Conservation (phyloP, 306 rosid genomes). For the Rubus idaeus region DNA sequence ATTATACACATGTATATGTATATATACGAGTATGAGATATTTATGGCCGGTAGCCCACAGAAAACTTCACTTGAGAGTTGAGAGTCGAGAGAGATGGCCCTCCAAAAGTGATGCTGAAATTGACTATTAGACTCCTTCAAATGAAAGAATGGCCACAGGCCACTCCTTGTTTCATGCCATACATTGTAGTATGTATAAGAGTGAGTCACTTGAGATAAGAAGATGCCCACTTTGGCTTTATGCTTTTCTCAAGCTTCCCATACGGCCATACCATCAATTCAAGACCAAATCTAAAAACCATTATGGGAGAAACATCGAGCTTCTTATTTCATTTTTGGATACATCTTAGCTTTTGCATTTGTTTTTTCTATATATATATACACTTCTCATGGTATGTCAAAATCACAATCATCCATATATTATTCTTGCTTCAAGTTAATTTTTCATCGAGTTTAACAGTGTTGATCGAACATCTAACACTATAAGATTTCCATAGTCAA, state of each 20-base stretch:
- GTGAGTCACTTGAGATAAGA: conserved; percentile 32
- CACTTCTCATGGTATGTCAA: conserved; percentile 1
- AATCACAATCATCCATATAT: not conserved
- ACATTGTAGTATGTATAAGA: conserved; percentile 25
- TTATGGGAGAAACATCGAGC: conserved; percentile 26
- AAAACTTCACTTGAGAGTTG: conserved; percentile 60
- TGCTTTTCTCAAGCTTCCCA: conserved; percentile 31
- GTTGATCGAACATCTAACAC: not conserved
- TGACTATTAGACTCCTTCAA: conserved; percentile 37
- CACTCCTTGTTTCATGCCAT: conserved; percentile 37
- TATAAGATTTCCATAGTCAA: not conserved
- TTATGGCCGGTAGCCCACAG: conserved; percentile 17
- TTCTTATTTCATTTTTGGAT: conserved; percentile 12
- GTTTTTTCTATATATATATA: not conserved
- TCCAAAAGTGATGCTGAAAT: conserved; percentile 36
- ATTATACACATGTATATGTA: not conserved
- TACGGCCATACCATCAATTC: conserved; percentile 21
- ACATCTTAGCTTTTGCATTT: not conserved
- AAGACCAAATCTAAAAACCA: conserved; percentile 31
- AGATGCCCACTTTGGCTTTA: conserved; percentile 45
- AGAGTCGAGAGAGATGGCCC: conserved; percentile 50
- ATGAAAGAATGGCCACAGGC: conserved; percentile 29
- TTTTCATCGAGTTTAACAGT: not conserved
- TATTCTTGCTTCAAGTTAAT: not conserved
- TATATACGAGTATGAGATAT: not conserved